Percentiles rank a stretch among this genome's conserved stretches.
Evolutionary conservation across 345 rosid species (phyloP).

Genomic region (Mallotus nudiflorus): DNA sequence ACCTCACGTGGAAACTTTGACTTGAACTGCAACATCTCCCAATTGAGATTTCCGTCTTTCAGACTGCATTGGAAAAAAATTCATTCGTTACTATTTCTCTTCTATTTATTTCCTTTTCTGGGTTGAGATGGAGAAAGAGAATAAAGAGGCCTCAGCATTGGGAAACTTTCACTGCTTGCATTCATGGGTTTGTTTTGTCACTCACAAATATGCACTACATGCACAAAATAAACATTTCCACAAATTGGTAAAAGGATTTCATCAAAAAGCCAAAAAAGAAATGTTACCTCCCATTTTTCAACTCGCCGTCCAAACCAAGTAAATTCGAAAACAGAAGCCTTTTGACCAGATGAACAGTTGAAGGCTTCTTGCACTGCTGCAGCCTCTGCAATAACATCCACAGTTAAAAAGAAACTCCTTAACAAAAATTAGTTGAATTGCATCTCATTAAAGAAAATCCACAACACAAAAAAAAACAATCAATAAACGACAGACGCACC

Average conservation of each 20-base stretch:
- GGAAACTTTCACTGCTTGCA: not conserved
- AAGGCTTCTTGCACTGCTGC: slow-evolving; percentile 78
- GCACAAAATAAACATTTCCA: no score
- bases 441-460: no score
- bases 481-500: slow-evolving; percentile 34
- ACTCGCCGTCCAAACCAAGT: slow-evolving; percentile 67
- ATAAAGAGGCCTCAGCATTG: not conserved
- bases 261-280: not conserved
- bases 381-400: slow-evolving; percentile 54
- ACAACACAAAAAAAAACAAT: slow-evolving; percentile 16
- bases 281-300: slow-evolving; percentile 85
- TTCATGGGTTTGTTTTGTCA: not conserved
- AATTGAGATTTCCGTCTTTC: slow-evolving; percentile 85
- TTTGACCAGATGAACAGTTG: slow-evolving; percentile 63
- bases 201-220: no score
- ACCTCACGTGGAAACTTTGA: slow-evolving; percentile 92
- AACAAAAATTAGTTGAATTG: not conserved
- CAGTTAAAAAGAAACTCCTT: not conserved
- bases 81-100: not conserved
- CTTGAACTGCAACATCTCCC: slow-evolving; percentile 94
- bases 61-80: slow-evolving; percentile 48
- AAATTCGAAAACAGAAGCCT: slow-evolving; percentile 77
- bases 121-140: not conserved
- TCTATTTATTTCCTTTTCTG: not conserved
- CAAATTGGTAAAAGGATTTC: not conserved